A percentile compares a stretch with the other conserved stretches of the same genome.
phyloP scores from a whole-genome alignment of 768 basidiomycete genomes.

The Russula sp. region DNA sequence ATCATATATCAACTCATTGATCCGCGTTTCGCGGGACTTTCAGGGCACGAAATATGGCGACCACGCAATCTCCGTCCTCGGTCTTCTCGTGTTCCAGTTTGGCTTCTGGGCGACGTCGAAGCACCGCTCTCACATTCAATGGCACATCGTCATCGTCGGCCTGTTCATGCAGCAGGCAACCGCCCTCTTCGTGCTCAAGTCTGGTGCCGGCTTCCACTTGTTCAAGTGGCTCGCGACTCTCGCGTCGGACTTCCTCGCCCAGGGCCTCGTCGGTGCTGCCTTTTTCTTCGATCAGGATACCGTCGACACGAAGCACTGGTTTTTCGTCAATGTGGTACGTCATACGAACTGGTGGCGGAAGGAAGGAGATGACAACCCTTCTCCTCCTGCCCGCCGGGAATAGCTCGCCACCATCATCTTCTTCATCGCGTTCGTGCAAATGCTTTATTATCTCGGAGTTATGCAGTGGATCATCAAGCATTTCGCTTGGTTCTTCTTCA shows the following conservation, averaged over 20 bases:
- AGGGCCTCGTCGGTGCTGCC: conserved; percentile 61
- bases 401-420: conserved; percentile 79
- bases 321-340: conserved; percentile 72
- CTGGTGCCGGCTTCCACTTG: conserved; percentile 70
- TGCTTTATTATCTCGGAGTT: conserved; percentile 84
- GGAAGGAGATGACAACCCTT: background rate
- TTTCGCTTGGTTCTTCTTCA: conserved; percentile 94
- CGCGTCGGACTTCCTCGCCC: conserved; percentile 71
- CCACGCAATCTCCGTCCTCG: conserved; percentile 74
- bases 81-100: conserved; percentile 72
- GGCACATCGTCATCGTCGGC: conserved; percentile 86
- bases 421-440: conserved; percentile 89
- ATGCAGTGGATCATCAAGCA: conserved; percentile 92
- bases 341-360: background rate
- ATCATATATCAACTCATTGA: conserved; percentile 1
- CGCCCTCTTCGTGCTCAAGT: conserved; percentile 86
- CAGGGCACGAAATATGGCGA: conserved; percentile 67
- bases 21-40: conserved; percentile 1
- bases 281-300: conserved; percentile 78
- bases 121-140: conserved; percentile 58
- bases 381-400: background rate
- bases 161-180: conserved; percentile 79
- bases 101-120: conserved; percentile 64
- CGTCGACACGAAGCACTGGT: conserved; percentile 59
- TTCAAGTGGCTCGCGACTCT: conserved; percentile 79